Evolutionary conservation across 202 grass and related monocot genomes (phyloP).

Genomic region (Saccharum hybrid): DNA sequence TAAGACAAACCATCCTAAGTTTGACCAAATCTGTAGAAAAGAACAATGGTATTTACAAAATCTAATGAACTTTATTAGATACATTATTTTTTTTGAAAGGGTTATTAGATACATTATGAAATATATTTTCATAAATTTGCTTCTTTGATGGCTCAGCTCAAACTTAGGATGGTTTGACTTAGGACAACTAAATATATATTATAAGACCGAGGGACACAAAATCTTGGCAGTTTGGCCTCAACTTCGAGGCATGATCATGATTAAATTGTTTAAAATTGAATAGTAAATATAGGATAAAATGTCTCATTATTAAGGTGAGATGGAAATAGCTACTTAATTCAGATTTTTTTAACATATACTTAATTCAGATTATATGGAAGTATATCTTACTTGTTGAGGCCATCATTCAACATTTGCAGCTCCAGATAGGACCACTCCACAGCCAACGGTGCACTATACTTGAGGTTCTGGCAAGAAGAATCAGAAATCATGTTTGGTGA

Average conservation of each 20-base stretch:
- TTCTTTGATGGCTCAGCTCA: not conserved
- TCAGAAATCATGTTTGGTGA: slow-evolving; percentile 66
- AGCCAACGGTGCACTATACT: slow-evolving; percentile 67
- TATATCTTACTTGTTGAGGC: slow-evolving; percentile 69
- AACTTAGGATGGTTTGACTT: not conserved
- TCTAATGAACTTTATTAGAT: not conserved
- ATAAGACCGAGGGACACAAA: not conserved
- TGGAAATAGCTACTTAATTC: not conserved
- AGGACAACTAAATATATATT: not conserved
- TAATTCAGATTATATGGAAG: slow-evolving; percentile 25
- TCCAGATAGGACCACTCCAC: slow-evolving; percentile 79
- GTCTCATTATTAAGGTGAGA: not conserved
- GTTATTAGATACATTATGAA: not conserved
- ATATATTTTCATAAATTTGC: not conserved
- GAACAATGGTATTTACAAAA: not conserved
- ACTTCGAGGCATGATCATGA: slow-evolving; percentile 3
- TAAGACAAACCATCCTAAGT: not conserved
- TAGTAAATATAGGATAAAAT: slow-evolving; percentile 5
- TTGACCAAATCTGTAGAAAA: not conserved
- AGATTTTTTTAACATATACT: slow-evolving; percentile 22
- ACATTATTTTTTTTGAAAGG: too few species aligned
- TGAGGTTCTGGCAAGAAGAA: slow-evolving; percentile 60
- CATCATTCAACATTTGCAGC: slow-evolving; percentile 73
- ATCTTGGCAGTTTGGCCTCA: not conserved
- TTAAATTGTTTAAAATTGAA: slow-evolving; percentile 18